Base-by-base conservation (phyloP, 768 basidiomycete species). In the Suillus luteus region DNA sequence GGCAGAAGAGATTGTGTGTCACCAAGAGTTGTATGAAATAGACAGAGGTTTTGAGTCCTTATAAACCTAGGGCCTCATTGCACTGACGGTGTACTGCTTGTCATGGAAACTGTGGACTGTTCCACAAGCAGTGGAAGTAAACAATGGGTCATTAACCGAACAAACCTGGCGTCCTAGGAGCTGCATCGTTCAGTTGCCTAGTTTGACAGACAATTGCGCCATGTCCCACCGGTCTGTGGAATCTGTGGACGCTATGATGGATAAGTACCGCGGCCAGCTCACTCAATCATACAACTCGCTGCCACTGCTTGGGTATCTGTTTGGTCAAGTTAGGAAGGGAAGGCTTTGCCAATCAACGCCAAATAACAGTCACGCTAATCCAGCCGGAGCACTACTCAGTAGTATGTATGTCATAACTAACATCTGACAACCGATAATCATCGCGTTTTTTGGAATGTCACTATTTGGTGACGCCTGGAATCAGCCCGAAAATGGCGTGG, bases 131-230 rank as follows among this genome's bases (percentile, higher is more conserved):
- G 57, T 58, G 17, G 24, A 58, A 41, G 57, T 15, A 19, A n/a
- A 58, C 57, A 58, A 58, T 58, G 40, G 40, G 27, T 58, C 38
- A 58, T 22, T 58, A 41, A 41, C 57, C 40, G 38, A 58, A 58
- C 57, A 58, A 58, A 58, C 33, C 17, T 9, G 24, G 15, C 19
- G 5, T 40, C 22, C 9, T 24, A 33, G 22, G 22, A 40, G 11
- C 24, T 27, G 15, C 27, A 40, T 15, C 11, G 9, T 1, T 10
- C 10, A 6, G n/a, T 17, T 55, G 33, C 37, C 37, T 14, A 2
- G 8, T 37, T 24, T 57, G 24, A 15, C 1, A 57, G 14, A 22
- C 15, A 15, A 40, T 17, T 57, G 15, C 11, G 17, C 9, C 11
- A 38, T 19, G 38, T 5, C 24, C 24, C 22, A 22, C 31, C 52